These are phyloP conservation scores for Boletus reticuloceps DNA, from an alignment of 768 basidiomycete genomes.

Conservation along the genomic window DNA sequence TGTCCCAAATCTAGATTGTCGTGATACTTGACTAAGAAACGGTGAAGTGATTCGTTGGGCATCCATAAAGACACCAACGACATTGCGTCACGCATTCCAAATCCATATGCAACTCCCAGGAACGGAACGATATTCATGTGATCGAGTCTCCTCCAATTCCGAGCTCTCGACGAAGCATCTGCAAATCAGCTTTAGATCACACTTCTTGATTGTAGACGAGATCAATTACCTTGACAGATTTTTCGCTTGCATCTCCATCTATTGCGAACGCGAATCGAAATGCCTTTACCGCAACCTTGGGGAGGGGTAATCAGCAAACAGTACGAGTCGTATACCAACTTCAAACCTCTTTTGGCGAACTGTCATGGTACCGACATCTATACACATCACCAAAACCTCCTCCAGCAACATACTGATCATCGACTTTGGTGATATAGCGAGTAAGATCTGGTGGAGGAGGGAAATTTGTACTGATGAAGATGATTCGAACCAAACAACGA, in stretches of 20 bases:
- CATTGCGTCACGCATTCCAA: slow-evolving; percentile 18
- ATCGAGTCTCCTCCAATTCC: slow-evolving; percentile 25
- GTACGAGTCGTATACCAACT: not conserved
- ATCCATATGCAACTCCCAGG: slow-evolving; percentile 8
- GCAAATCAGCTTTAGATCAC: not conserved
- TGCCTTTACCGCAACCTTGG: slow-evolving; percentile 20
- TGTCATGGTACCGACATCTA: slow-evolving; percentile 1
- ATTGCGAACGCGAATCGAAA: slow-evolving; percentile 1
- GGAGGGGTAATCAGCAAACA: not conserved
- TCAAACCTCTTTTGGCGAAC: slow-evolving; percentile 7
- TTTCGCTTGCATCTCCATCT: not conserved
- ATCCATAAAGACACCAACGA: slow-evolving; percentile 32
- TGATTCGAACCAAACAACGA: no score
- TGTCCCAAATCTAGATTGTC: not conserved
- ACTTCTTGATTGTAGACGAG: not conserved
- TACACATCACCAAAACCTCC: no score
- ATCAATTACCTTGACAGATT: not conserved
- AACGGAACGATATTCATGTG: slow-evolving; percentile 3
- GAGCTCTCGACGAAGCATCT: slow-evolving; percentile 28
- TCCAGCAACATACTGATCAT: slow-evolving; percentile 1
- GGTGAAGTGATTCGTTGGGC: slow-evolving; percentile 22
- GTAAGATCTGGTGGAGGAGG: slow-evolving; percentile 9
- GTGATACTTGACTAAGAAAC: slow-evolving; percentile 13
- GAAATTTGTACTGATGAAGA: not conserved
- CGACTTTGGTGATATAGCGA: not conserved